These are phyloP conservation scores for Ustulina deusta DNA, from an alignment of 2,329 filamentous ascomycete species.

Conservation along the genomic window DNA sequence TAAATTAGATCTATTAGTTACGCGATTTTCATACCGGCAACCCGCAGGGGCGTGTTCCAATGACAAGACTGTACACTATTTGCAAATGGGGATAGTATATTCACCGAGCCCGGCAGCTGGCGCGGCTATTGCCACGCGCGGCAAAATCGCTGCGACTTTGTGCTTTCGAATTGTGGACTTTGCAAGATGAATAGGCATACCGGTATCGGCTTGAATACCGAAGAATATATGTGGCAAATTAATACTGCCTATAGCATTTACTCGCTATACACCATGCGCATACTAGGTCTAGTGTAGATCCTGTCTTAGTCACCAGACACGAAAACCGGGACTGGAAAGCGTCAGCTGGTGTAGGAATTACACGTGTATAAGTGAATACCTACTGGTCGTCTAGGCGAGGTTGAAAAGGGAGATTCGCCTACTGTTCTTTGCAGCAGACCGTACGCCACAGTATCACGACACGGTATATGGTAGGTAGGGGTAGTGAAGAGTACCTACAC, in stretches of 20 bases:
- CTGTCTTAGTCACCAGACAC: too few species aligned
- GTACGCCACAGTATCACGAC: background rate
- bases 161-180: background rate
- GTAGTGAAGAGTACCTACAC: background rate
- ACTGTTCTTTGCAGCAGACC: background rate
- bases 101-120: slow-evolving; percentile 14
- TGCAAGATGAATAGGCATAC: background rate
- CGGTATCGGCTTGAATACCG: background rate
- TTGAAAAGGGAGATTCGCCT: background rate
- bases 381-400: background rate
- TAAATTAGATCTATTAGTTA: background rate
- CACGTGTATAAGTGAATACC: background rate
- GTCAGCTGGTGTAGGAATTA: background rate
- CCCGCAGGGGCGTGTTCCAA: background rate
- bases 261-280: background rate
- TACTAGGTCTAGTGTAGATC: background rate
- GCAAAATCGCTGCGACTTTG: background rate
- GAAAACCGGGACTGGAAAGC: background rate
- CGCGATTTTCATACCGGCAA: slow-evolving; percentile 6
- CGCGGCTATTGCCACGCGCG: background rate
- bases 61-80: background rate
- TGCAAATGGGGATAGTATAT: slow-evolving; percentile 11
- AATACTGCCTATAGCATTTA: background rate
- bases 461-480: background rate
- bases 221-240: background rate